Percentiles rank a stretch among this genome's conserved stretches.
phyloP scores from a whole-genome alignment of 208 protist species.

The Trichomonas tenax region DNA sequence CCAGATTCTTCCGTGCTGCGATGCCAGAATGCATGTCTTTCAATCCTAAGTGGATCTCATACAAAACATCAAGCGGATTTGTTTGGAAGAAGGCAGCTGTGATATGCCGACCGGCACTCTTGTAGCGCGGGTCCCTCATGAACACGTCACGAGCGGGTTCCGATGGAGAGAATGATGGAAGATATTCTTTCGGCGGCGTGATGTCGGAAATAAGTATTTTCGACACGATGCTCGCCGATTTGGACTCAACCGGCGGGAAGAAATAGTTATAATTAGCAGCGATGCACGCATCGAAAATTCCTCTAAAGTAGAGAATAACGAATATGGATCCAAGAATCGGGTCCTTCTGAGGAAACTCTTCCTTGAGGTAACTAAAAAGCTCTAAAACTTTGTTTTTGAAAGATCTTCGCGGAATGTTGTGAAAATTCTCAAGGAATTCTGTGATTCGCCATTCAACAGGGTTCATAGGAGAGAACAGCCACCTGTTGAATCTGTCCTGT shows the following conservation, averaged over 20 bases:
- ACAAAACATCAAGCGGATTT: neutral
- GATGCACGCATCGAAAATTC: neutral
- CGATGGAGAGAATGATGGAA: neutral
- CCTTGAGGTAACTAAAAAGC: neutral
- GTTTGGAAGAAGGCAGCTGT: neutral
- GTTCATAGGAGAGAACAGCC: neutral
- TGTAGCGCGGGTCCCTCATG: neutral
- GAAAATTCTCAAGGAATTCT: neutral
- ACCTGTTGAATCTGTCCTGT: neutral
- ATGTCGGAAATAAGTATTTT: neutral
- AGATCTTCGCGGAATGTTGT: neutral
- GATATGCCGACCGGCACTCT: neutral
- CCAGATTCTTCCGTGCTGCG: neutral
- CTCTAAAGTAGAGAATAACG: neutral
- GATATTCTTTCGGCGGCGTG: neutral
- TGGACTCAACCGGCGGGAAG: neutral
- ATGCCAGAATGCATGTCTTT: neutral
- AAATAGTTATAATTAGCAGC: neutral
- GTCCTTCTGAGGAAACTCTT: neutral
- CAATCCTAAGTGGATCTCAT: neutral
- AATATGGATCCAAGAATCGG: neutral
- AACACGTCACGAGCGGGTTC: neutral
- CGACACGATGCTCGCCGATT: neutral
- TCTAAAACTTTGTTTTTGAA: neutral
- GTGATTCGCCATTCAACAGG: neutral